A percentile compares a stretch with the other conserved stretches of the same genome.
phyloP scores from a whole-genome alignment of 2,329 filamentous ascomycete species.

The Blastomyces emzantsi region DNA sequence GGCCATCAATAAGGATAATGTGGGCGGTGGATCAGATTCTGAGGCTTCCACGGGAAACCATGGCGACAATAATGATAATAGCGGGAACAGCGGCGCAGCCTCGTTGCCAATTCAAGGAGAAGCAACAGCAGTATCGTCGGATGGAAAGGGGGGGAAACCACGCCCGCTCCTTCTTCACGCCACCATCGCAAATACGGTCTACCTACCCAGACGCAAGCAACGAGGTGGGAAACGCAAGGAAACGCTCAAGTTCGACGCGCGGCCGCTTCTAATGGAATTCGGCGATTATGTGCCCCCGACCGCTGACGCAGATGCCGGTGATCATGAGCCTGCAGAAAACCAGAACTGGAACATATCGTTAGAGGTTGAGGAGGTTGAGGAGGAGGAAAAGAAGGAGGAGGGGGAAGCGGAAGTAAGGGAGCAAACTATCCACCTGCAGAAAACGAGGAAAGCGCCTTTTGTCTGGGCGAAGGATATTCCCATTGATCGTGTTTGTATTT shows the following conservation, averaged over 20 bases:
- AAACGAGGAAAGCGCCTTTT: constrained; percentile 40
- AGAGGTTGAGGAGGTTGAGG: background rate
- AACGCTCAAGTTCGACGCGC: constrained; percentile 42
- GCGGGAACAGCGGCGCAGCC: background rate
- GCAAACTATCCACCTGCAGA: constrained; percentile 22
- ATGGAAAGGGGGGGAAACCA: constrained; percentile 16
- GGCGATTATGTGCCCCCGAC: constrained; percentile 12
- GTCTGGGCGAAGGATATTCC: constrained; percentile 61
- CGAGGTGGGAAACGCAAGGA: constrained; percentile 14
- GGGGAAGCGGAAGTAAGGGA: constrained; percentile 10
- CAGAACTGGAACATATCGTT: background rate
- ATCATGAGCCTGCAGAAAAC: background rate
- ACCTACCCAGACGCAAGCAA: constrained; percentile 37
- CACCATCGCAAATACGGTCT: constrained; percentile 78
- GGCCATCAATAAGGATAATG: background rate
- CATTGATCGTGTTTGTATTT: constrained; percentile 67
- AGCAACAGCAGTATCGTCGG: background rate
- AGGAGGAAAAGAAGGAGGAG: constrained; percentile 8
- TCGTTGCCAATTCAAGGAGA: background rate
- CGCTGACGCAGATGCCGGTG: background rate
- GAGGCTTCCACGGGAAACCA: background rate
- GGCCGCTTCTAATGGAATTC: constrained; percentile 27
- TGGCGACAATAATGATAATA: background rate
- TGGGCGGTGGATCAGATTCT: background rate
- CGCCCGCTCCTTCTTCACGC: constrained; percentile 68